phyloP scores from a whole-genome alignment of 2,329 filamentous ascomycete genomes.

The Botrytis byssoidea region DNA sequence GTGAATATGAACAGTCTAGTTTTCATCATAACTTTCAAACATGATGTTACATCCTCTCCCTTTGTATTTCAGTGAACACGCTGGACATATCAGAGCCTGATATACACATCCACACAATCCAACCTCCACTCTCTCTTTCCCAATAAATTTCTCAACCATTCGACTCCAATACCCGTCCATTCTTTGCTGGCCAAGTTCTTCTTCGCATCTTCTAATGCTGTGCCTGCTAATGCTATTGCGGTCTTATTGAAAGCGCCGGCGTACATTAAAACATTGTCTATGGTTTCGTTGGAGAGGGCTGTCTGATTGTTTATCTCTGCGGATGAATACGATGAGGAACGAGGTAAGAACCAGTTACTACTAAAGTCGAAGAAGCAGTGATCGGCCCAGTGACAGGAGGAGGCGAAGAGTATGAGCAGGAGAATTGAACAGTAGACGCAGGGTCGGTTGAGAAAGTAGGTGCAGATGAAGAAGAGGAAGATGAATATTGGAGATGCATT shows the following conservation, averaged over 20 bases:
- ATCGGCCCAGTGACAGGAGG: constrained; percentile 85
- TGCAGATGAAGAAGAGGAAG: constrained; percentile 85
- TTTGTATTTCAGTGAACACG: background rate
- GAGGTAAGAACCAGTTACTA: constrained; percentile 91
- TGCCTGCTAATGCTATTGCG: constrained; percentile 63
- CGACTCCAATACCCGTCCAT: constrained; percentile 75
- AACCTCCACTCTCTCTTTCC: constrained; percentile 86
- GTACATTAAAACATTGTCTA: constrained; percentile 41
- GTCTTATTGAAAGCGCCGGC: constrained; percentile 62
- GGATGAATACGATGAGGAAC: constrained; percentile 40
- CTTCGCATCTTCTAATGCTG: constrained; percentile 61
- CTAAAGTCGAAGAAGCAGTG: constrained; percentile 89
- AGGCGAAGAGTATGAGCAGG: constrained; percentile 90
- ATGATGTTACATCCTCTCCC: background rate
- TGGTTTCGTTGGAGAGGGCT: constrained; percentile 32
- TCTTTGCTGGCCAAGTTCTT: constrained; percentile 53
- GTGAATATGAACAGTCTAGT: background rate
- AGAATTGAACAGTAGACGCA: constrained; percentile 98
- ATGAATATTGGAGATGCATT: constrained; percentile 84
- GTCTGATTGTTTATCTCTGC: constrained; percentile 33
- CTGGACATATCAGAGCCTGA: constrained; percentile 58
- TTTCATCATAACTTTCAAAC: background rate
- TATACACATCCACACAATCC: constrained; percentile 85
- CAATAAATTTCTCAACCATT: constrained; percentile 80
- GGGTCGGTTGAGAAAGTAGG: constrained; percentile 92